Percentiles rank a stretch among this genome's conserved stretches.
phyloP scores from a whole-genome alignment of 352 stramenopile genomes.

The Aphanomyces cochlioides region DNA sequence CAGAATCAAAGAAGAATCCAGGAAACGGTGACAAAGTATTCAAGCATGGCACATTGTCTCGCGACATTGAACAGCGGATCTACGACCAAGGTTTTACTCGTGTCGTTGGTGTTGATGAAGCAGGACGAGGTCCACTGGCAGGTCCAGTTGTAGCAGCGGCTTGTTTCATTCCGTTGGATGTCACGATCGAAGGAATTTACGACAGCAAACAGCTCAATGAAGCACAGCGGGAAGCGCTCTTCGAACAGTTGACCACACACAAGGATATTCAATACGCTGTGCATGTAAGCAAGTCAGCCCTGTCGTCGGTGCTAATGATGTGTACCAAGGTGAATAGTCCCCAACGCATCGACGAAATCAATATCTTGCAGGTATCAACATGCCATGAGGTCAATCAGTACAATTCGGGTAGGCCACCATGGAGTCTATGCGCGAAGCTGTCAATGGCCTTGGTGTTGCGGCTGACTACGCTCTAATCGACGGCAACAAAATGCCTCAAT shows the following conservation, averaged over 20 bases:
- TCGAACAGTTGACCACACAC: constrained; percentile 76
- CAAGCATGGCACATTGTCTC: constrained; percentile 19
- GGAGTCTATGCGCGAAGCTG: constrained; percentile 91
- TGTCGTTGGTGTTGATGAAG: constrained; percentile 96
- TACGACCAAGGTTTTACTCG: constrained; percentile 47
- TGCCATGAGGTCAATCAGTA: not conserved
- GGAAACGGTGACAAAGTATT: constrained; percentile 1
- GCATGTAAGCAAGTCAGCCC: constrained; percentile 36
- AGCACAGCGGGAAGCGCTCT: constrained; percentile 89
- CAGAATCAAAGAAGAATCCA: not conserved
- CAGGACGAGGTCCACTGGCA: constrained; percentile 91
- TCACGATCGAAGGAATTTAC: constrained; percentile 82
- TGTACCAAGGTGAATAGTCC: constrained; percentile 45
- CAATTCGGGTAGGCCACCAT: constrained; percentile 76
- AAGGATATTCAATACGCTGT: constrained; percentile 85
- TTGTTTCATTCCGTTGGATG: constrained; percentile 67
- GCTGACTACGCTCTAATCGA: constrained; percentile 92
- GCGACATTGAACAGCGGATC: constrained; percentile 28
- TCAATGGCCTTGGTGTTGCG: constrained; percentile 49
- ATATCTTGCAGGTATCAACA: constrained; percentile 90
- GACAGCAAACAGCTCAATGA: constrained; percentile 97
- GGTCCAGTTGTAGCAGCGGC: constrained; percentile 83
- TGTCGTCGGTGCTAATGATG: constrained; percentile 10
- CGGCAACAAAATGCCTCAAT: constrained; percentile 92
- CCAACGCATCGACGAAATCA: constrained; percentile 96